Evolutionary conservation across 2,329 filamentous ascomycete genomes (phyloP), one percentile per base, ranked within the genome.

Genomic region (Acrodontium crateriforme): DNA sequence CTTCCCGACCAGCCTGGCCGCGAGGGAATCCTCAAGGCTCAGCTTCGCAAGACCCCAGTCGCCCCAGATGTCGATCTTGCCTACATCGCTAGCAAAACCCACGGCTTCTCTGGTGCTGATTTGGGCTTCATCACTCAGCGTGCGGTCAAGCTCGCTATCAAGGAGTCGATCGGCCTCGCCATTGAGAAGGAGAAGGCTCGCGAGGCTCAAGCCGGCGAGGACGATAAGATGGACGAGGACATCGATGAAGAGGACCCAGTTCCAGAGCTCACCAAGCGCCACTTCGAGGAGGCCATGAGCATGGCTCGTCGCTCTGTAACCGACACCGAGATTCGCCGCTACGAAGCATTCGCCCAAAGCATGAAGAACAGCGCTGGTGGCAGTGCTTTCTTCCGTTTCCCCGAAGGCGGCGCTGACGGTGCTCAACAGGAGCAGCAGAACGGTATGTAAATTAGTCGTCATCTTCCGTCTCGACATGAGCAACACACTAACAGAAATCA

Each of bases 31-130:
- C 74, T 98, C 46, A 79, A 74, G 65, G 89, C 89, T 14, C 89
- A 98, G 67, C 81, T 98, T 39, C 83, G 91, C 64, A 98, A 98
- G 75, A 95, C 89, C 1, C 89, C 89, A 30, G 81, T 95, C 32
- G 72, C 89, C 17, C 53, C 63, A 13, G 89, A 98, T 49, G 76
- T 98, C 49, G 77, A 98, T 55, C 67, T 98, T 27, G 62, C 76
- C 36, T 95, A 74, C 69, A 95, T 98, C 53, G 87, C 89, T 30
- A 78, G 77, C 62, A 91, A 92, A 71, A 98, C 89, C 5, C 84
- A 98, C 63, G 89, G 89, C 39, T 98, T 95, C 74, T 95, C 89
- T 32, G 89, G 89, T 85, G 89, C 89, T 52, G 89, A 98, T 79
- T 71, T 98, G 56, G 89, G 89, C 39, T 98, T 95, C 67, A 85